A percentile compares a stretch with the other conserved stretches of the same genome.
phyloP scores from a whole-genome alignment of 2,329 filamentous ascomycete genomes.

The Dryadomyces quercus-mongolicae region DNA sequence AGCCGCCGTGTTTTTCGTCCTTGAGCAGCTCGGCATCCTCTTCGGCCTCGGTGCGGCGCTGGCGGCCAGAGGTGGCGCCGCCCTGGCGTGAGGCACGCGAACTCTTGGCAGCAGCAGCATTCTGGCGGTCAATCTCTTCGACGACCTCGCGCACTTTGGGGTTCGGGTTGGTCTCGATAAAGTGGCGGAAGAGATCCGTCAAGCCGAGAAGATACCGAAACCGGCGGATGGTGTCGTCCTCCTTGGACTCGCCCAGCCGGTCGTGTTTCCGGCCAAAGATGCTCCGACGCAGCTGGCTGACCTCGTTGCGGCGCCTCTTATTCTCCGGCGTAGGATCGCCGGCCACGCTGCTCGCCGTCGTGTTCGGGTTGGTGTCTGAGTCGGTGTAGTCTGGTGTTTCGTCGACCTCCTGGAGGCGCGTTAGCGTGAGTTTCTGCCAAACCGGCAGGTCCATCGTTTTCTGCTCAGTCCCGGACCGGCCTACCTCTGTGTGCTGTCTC shows the following conservation, averaged over 20 bases:
- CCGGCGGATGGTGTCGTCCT: conserved; percentile 87
- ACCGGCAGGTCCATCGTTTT: not conserved
- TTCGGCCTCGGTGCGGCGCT: conserved; percentile 88
- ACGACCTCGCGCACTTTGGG: conserved; percentile 91
- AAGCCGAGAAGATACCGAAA: conserved; percentile 92
- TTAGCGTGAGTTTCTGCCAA: not conserved
- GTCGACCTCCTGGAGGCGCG: conserved; percentile 47
- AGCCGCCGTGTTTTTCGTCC: conserved; percentile 80
- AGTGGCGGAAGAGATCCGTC: conserved; percentile 95
- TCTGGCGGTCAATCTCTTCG: conserved; percentile 86
- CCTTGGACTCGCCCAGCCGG: conserved; percentile 84
- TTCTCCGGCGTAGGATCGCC: conserved; percentile 67
- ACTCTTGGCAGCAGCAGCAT: conserved; percentile 57
- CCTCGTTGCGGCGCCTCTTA: conserved; percentile 75
- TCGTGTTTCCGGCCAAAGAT: conserved; percentile 95
- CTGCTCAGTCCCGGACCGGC: not conserved
- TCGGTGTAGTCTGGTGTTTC: conserved; percentile 56
- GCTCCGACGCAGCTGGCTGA: conserved; percentile 78
- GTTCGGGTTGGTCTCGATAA: conserved; percentile 95
- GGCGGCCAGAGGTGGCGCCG: conserved; percentile 65
- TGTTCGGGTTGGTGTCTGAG: conserved; percentile 55
- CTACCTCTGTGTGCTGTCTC: conserved; percentile 23
- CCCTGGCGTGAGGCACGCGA: conserved; percentile 75
- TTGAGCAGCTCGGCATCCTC: conserved; percentile 83
- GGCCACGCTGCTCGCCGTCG: conserved; percentile 70